Evolutionary conservation across 352 stramenopile genomes (phyloP), one percentile per base, ranked within the genome.

Genomic region (Globisporangium megalacanthum): DNA sequence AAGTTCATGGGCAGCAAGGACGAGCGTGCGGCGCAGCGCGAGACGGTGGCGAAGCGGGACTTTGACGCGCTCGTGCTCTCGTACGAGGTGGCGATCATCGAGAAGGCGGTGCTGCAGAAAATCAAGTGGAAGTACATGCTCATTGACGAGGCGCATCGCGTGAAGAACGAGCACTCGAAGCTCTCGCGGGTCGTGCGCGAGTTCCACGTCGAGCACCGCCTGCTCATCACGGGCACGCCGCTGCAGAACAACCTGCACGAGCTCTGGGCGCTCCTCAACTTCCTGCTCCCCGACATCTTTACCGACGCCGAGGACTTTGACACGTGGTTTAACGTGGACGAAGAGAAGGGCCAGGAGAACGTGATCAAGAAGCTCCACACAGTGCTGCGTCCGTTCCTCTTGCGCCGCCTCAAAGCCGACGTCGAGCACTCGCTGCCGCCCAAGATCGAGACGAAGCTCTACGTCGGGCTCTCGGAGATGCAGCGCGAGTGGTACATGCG

Each of bases 231-330:
- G 0, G 97, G 97, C 56, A 99, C 97, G 29, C 97, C 97, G 39
- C 70, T 99, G 45, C 97, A 99, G 75, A 99, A 99, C 78, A 99
- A 99, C 68, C 79, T 99, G 49, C 97, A 99, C 66, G 97, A 99
- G 77, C 80, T 99, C 4, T 99, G 98, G 98, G 97, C 98, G 19
- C 71, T 99, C 60, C 79, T 99, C n/a, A 99, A 99, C 78, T 99
- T 99, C 72, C 79, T 99, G 42, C 83, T 99, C 52, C 87, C 80
- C 0, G 76, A 78, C 48, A 74, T 92, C 36, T 99, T 99, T 70
- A 94, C 85, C 1, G 97, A 94, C 54, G 79, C 94, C 10, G 97
- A 99, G 20, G 95, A 98, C 63, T 99, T 99, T 56, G 97, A 99
- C 70, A 88, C 97, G 58, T 99, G 97, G 95, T 99, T 99, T 65